Evolutionary conservation across 371 early-diverging fungal genomes (phyloP), one percentile per base, ranked within the genome.

Genomic region (Chytridium lagenaria): DNA sequence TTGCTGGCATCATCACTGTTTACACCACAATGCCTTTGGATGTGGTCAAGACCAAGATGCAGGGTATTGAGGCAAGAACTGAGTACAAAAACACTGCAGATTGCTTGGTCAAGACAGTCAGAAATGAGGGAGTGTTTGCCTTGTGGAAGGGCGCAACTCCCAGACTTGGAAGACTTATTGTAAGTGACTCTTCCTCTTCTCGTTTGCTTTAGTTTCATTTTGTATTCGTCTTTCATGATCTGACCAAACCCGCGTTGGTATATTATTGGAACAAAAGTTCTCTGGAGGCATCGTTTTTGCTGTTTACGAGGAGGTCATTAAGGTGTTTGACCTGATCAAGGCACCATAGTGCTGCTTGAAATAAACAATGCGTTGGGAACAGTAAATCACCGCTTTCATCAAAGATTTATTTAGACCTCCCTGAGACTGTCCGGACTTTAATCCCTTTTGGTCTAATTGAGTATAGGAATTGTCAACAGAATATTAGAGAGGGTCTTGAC

Each of bases 111-210:
- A 85, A 88, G 44, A 89, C 93, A 0, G 86, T 90, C 2, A 85
- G 82, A 61, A 86, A 88, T 28, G 96, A 94, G 67, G 95, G 95
- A 23, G 79, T 93, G 5, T 63, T 82, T 22, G 93, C 93, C 5
- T 89, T 98, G 70, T 98, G 95, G 90, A 93, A 91, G 77, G 98
- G 98, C 15, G 93, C 96, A 0, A 95, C 95, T 0, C 96, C 96
- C 36, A 85, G 97, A 51, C 83, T 96, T 40, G 87, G 93, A 0
- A 85, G 97, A 69, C 81, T 97, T 39, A 90, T 95, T 76, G 92
- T 93, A 87, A 89, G 91, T 78, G 12, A 34, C 59, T 22, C 33
- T 36, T 15, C 51, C 50, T 64, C 59, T 51, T n/a, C 69, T 61
- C 67, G 71, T 34, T 10, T 22, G 5, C 5, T 52, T 10, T 52